Base-by-base conservation (phyloP, 805 yeast genomes). In the Yarrowia sp. region DNA sequence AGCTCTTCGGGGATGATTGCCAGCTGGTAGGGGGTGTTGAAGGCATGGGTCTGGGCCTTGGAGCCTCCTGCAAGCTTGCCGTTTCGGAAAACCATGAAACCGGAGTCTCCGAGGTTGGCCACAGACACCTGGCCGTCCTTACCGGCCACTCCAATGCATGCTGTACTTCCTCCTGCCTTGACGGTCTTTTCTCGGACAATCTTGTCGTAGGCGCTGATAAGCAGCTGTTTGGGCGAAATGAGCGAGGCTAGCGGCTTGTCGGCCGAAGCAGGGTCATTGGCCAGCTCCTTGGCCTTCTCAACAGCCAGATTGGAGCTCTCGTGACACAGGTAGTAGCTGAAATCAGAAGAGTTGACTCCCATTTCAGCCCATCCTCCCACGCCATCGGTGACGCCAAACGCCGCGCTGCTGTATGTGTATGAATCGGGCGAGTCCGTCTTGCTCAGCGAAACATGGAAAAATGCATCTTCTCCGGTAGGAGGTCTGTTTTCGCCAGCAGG, bases 301-400 rank as follows among this genome's bases (percentile, higher is more conserved):
- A 43, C 52, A 0, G 65, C 65, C 19, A 71, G 72, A 2, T 78
- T 75, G 19, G 83, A 82, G 75, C 91, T 82, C 3, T 85, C 81
- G 7, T 79, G 79, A 72, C 97, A 89, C 48, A 94, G 79, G 73
- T 91, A 95, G 72, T 96, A 83, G 49, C 95, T 88, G 70, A 94
- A 90, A 8, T 94, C 94, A 69, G 92, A 85, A 1, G 97, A 90
- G 77, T 94, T 97, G 74, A 87, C 89, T 0, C 98, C 98, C 58
- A 90, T 88, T 70, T 91, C 95, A 1, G 90, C 85, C 98, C 98
- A 94, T 3, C 98, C 98, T 15, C 98, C 98, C 4, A 95, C 98
- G 14, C 99, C 99, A 79, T 94, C 99, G 7, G 97, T 79, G 15
- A 78, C 80, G 4, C 77, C 79, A 1, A 77, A 49, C 3, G 77